A percentile compares a stretch with the other conserved stretches of the same genome.
Conservation (phyloP, 2,329 filamentous ascomycete species). For the Cadophora sp. region DNA sequence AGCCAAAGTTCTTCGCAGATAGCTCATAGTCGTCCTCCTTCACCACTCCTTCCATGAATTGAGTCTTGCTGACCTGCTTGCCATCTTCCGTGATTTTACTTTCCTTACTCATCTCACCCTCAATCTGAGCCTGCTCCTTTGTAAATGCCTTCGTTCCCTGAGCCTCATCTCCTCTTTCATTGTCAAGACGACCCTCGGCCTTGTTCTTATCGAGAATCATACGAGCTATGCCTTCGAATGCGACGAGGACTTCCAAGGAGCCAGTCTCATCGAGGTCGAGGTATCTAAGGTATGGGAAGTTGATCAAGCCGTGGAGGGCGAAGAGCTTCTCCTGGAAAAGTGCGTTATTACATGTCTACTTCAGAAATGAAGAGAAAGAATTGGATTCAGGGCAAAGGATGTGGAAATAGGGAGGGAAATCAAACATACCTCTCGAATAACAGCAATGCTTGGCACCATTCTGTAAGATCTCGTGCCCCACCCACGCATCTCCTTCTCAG, state of each 20-base stretch:
- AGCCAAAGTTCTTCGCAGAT: not conserved
- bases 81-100: not conserved
- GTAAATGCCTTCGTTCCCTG: not conserved
- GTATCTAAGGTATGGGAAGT: not conserved
- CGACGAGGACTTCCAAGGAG: not conserved
- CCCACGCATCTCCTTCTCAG: too few relatives aligned
- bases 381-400: too few relatives aligned
- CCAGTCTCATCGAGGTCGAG: not conserved
- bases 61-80: not conserved
- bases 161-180: not conserved
- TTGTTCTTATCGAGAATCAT: not conserved
- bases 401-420: too few relatives aligned
- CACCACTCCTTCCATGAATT: not conserved
- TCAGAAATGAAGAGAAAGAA: too few relatives aligned
- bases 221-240: too few relatives aligned
- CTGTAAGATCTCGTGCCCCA: too few relatives aligned
- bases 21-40: not conserved
- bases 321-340: not conserved
- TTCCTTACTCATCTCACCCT: not conserved
- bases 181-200: not conserved
- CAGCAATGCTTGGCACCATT: too few relatives aligned
- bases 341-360: too few relatives aligned
- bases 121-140: not conserved
- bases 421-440: not conserved
- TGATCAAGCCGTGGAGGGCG: not conserved